Base-by-base conservation (phyloP, 306 rosid genomes). In the Begonia masoniana region DNA sequence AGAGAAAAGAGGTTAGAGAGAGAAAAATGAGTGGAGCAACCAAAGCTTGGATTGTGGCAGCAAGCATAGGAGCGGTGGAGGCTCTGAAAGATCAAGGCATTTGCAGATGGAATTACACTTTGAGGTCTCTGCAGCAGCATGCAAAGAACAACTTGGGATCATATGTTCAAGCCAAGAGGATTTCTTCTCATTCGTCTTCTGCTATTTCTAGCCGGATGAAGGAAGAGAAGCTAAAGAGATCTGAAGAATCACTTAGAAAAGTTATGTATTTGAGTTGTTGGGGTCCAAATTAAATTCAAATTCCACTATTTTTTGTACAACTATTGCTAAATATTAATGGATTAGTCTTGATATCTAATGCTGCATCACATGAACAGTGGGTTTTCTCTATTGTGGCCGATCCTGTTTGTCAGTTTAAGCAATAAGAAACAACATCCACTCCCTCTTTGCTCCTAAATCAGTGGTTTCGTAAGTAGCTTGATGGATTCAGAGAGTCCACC, bases 181-280 rank as follows among this genome's bases (percentile, higher is more conserved):
- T 66, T 43, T 41, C 76, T 59, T 26, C 74, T n/a, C 57, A 67
- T 24, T 31, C 81, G 26, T 72, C 74, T 55, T 51, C 79, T 4
- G 50, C 53, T 54, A 15, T 64, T 45, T 63, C 79, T 2, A 15
- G 51, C 7, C 62, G 62, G n/a, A 4, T 62, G 9, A 68, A 80
- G 56, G 82, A 81, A 12, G 82, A 74, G 24, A 51, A 72, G 26
- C 39, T 50, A 31, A 83, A 70, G 58, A 66, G 68, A 12, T 71
- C 82, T 16, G 96, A 87, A 65, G 96, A 83, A 41, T 76, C 96
- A 54, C 63, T 81, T 0, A 78, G 82, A 60, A 78, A 59, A 0
- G 82, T 86, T 54, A 78, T 87, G 94, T 87, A 78, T 68, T 71
- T 83, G 65, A 87, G 96, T 55, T 68, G 68, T 9, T 85, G 95